These are phyloP conservation scores for Globisporangium cystogenes DNA, from an alignment of 352 stramenopile species.

Conservation along the genomic window DNA sequence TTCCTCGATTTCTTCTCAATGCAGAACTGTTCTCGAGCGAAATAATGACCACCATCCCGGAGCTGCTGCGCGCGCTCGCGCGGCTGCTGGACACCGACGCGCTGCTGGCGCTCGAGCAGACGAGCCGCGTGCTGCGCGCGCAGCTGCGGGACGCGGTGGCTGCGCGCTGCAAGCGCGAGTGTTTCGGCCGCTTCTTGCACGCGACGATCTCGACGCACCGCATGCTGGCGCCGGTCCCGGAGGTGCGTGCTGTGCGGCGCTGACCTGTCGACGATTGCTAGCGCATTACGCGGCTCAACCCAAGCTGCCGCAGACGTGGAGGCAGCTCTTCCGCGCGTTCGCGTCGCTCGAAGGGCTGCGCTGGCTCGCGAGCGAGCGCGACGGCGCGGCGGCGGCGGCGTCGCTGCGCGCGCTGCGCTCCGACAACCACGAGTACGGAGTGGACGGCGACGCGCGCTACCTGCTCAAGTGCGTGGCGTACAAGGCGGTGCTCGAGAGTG, in stretches of 20 bases:
- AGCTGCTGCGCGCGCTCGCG: slow-evolving; percentile 32
- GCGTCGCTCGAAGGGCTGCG: slow-evolving; percentile 24
- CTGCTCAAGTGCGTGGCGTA: slow-evolving; percentile 29
- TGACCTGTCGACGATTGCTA: no score
- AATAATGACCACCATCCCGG: slow-evolving; percentile 9
- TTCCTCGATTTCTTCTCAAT: no score
- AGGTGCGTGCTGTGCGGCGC: no score
- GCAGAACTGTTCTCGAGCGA: neutral
- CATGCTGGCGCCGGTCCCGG: slow-evolving; percentile 48
- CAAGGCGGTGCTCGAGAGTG: neutral
- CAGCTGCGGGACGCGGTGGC: slow-evolving; percentile 14
- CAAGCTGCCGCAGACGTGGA: slow-evolving; percentile 36
- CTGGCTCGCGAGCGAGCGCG: slow-evolving; percentile 34
- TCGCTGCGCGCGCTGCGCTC: slow-evolving; percentile 53
- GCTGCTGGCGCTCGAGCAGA: slow-evolving; percentile 34
- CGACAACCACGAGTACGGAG: slow-evolving; percentile 65
- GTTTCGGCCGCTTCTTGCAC: slow-evolving; percentile 49
- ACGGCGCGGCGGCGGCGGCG: slow-evolving; percentile 44
- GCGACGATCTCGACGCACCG: slow-evolving; percentile 61
- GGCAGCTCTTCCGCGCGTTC: slow-evolving; percentile 48
- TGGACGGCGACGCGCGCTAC: slow-evolving; percentile 29
- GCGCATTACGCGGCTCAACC: no score
- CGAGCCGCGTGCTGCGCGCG: slow-evolving; percentile 12
- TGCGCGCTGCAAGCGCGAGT: slow-evolving; percentile 57
- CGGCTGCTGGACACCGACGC: slow-evolving; percentile 27